phyloP scores from a whole-genome alignment of 306 rosid genomes.

The Vigna radiata region DNA sequence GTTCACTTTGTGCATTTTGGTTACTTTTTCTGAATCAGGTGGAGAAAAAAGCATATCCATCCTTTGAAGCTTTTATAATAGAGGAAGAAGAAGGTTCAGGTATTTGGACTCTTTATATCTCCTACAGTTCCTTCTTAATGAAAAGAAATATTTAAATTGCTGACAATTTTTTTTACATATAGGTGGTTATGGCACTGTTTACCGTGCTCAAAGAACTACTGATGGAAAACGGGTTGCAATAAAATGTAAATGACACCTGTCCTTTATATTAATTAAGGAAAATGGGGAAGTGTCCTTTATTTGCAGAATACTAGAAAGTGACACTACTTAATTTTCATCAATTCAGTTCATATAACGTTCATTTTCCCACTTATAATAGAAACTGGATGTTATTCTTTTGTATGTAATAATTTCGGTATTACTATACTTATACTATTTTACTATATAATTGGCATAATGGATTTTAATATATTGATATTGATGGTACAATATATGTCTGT shows the following conservation, averaged over 20 bases:
- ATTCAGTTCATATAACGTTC: neutral
- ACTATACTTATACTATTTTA: slow-evolving; percentile 4
- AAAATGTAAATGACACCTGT: slow-evolving; percentile 55
- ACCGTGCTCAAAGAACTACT: slow-evolving; percentile 61
- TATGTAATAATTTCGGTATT: slow-evolving; percentile 16
- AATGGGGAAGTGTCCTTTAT: slow-evolving; percentile 8
- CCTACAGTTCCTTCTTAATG: neutral
- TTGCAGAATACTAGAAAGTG: slow-evolving; percentile 7
- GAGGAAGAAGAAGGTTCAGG: slow-evolving; percentile 91
- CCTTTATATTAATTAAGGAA: neutral
- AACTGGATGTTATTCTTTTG: neutral
- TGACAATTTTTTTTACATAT: slow-evolving; percentile 37
- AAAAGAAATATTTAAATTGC: slow-evolving; percentile 15
- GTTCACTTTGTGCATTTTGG: slow-evolving; percentile 4
- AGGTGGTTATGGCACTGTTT: slow-evolving; percentile 89
- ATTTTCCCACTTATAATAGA: slow-evolving; percentile 27
- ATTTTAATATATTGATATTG: slow-evolving; percentile 24
- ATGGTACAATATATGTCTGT: slow-evolving; percentile 31
- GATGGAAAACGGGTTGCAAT: slow-evolving; percentile 69
- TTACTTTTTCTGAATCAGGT: slow-evolving; percentile 53
- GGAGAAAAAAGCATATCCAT: slow-evolving; percentile 61
- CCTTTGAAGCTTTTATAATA: slow-evolving; percentile 55
- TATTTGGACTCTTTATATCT: slow-evolving; percentile 35
- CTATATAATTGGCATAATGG: neutral
- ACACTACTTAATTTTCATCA: slow-evolving; percentile 23